Percentiles rank a stretch among this genome's conserved stretches.
These are phyloP conservation scores for Suillus cothurnatus DNA, from an alignment of 768 basidiomycete species.

Conservation along the genomic window DNA sequence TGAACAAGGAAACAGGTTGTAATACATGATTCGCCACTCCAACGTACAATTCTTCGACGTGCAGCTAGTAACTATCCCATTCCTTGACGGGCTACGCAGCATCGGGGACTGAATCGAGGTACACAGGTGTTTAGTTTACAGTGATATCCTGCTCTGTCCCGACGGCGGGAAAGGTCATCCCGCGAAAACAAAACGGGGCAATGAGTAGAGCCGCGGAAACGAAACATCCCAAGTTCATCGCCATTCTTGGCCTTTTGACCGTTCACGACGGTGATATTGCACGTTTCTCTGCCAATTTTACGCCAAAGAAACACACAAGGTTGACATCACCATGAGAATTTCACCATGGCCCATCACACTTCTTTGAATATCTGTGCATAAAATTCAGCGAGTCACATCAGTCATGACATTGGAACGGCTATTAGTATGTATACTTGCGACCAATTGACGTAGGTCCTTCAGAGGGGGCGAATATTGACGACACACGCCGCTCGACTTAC, in stretches of 20 bases:
- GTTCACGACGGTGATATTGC: conserved; percentile 47
- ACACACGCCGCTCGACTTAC: too few species aligned
- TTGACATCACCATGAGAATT: conserved; percentile 39
- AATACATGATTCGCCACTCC: neutral
- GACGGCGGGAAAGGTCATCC: neutral
- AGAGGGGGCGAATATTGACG: too few species aligned
- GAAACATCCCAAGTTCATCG: conserved; percentile 58
- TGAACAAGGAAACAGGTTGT: neutral
- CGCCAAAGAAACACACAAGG: conserved; percentile 57
- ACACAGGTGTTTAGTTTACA: neutral
- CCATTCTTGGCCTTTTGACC: conserved; percentile 52
- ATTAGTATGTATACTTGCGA: too few species aligned
- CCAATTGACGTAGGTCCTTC: too few species aligned
- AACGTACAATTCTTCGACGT: neutral
- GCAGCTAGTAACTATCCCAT: neutral
- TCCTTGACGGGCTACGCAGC: neutral
- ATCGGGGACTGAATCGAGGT: neutral
- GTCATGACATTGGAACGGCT: too few species aligned
- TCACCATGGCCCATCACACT: too few species aligned
- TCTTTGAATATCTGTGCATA: too few species aligned
- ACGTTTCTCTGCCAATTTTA: conserved; percentile 67
- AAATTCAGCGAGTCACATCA: too few species aligned
- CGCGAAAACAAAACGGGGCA: conserved; percentile 44
- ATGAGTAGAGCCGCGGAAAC: conserved; percentile 62
- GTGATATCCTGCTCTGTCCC: neutral